Evolutionary conservation across 495 filamentous ascomycete genomes (phyloP).

Genomic region (Penicillium chermesinum): DNA sequence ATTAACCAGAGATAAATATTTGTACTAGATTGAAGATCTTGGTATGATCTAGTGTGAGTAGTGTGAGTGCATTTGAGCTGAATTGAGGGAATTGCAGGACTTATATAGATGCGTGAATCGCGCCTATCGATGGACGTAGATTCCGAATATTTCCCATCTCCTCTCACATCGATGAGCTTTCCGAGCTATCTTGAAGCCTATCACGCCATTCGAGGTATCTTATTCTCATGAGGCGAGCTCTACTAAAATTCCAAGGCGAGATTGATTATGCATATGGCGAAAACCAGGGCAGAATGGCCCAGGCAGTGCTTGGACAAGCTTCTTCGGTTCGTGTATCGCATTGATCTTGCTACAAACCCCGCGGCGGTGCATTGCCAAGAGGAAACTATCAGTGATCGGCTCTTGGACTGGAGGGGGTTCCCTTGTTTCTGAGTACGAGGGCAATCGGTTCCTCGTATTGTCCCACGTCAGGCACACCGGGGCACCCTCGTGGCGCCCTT

Average conservation of each 20-base stretch:
- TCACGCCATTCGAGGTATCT: not conserved
- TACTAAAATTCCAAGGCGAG: not conserved
- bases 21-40: too few species aligned
- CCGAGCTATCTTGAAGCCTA: constrained; percentile 3
- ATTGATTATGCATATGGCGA: not conserved
- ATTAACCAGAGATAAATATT: too few species aligned
- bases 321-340: not conserved
- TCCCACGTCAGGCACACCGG: too few species aligned
- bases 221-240: not conserved
- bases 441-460: too few species aligned
- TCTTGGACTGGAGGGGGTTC: not conserved
- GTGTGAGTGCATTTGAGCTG: too few species aligned
- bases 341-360: not conserved
- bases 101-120: constrained; percentile 17
- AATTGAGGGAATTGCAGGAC: not conserved
- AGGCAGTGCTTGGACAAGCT: not conserved
- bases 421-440: too few species aligned
- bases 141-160: not conserved
- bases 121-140: not conserved
- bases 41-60: too few species aligned
- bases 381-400: not conserved
- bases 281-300: not conserved
- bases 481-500: too few species aligned
- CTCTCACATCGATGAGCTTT: not conserved
- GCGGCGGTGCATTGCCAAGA: not conserved